Conservation (phyloP, 2,329 filamentous ascomycete species). For the Beauveria asiatica region DNA sequence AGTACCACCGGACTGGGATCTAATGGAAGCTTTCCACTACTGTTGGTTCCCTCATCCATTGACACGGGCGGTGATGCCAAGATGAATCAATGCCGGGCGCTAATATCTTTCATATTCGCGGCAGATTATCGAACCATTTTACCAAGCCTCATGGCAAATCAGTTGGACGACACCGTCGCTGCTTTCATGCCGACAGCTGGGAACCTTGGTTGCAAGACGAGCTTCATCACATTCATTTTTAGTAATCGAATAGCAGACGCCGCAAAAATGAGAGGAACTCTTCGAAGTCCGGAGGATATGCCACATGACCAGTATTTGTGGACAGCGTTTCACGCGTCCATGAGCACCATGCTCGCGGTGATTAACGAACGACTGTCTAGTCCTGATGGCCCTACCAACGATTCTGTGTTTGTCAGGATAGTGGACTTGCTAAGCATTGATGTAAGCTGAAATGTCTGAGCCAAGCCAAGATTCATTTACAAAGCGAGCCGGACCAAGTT, state of each 20-base stretch:
- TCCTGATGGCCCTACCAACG: not conserved
- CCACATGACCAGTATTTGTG: not conserved
- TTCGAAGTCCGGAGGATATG: slow-evolving; percentile 1
- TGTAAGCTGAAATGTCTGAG: not conserved
- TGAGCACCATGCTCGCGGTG: not conserved
- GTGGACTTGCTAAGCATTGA: slow-evolving; percentile 3
- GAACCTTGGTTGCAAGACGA: slow-evolving; percentile 6
- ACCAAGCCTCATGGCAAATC: not conserved
- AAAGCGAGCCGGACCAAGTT: not conserved
- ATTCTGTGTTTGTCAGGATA: slow-evolving; percentile 3
- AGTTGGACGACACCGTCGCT: not conserved
- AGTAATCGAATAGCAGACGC: slow-evolving; percentile 9
- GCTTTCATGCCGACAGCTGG: not conserved
- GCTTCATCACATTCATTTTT: slow-evolving; percentile 5
- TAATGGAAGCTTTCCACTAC: slow-evolving; percentile 2
- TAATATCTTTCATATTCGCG: not conserved
- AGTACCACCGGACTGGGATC: slow-evolving; percentile 1
- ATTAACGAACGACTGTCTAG: slow-evolving; percentile 5
- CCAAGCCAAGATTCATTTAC: not conserved
- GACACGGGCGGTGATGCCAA: not conserved
- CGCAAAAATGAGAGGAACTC: not conserved
- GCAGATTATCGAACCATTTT: slow-evolving; percentile 4
- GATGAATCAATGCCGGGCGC: not conserved
- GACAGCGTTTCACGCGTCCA: slow-evolving; percentile 1
- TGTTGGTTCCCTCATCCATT: not conserved